Conservation (phyloP, 306 rosid genomes). For the Lablab purpureus region DNA sequence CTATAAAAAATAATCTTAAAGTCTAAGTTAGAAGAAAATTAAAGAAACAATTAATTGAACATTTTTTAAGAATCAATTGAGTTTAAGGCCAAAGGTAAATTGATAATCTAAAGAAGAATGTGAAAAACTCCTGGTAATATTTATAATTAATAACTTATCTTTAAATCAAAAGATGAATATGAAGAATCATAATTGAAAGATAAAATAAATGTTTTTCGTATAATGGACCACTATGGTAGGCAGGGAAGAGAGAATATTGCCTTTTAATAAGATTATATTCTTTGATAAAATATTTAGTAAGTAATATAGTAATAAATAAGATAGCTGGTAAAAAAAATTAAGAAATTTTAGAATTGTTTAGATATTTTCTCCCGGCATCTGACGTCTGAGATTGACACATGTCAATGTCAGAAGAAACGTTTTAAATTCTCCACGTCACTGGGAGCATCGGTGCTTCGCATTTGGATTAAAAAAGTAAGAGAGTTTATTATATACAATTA, state of each 20-base stretch:
- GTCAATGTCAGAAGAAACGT: neutral
- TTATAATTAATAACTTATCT: neutral
- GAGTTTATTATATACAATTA: no score
- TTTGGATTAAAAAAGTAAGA: no score
- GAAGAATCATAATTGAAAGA: neutral
- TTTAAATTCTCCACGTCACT: neutral
- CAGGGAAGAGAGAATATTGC: neutral
- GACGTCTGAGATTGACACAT: neutral
- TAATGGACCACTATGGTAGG: neutral
- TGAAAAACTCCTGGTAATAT: neutral
- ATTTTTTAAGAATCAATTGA: no score
- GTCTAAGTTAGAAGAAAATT: no score
- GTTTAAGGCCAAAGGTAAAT: no score
- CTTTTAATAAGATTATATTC: neutral
- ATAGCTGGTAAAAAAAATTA: neutral
- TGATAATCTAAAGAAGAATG: no score
- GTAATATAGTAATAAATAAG: neutral
- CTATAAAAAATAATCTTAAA: no score
- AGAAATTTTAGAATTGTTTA: neutral
- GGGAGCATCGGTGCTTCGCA: neutral
- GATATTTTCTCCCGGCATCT: neutral
- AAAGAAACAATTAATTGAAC: no score
- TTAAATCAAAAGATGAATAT: neutral
- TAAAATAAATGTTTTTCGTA: neutral
- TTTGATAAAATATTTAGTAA: neutral